Base-by-base conservation (phyloP, 2,329 filamentous ascomycete genomes). In the Exophiala calicioides region DNA sequence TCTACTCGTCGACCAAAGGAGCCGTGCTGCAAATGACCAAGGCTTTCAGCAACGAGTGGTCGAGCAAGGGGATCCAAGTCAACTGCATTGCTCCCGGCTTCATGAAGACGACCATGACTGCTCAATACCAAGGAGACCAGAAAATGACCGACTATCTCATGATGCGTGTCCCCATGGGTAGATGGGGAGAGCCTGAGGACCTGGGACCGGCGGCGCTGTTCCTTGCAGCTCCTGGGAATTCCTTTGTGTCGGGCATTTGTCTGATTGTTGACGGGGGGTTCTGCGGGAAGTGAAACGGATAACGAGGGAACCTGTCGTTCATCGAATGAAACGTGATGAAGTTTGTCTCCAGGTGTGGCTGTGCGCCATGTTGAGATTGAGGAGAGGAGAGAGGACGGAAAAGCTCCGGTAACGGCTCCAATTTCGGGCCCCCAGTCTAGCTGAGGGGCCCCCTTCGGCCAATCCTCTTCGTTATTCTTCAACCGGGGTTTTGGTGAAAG, bases 11-110 rank as follows among this genome's bases (percentile, higher is more conserved):
- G 3, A 70, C 68, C 8, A 74, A 74, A 49, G 70, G 68, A 8
- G 71, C 61, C 2, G 58, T 74, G 2, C 50, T 67, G 20, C 66
- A 71, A 63, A 63, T 74, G 4, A 64, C 65, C 8, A 70, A 67
- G 44, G 68, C 63, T 1, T 57, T 72, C 2, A 65, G 59, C 0
- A 66, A 68, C 9, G 68, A 72, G 44, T 58, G 71, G 18, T 68
- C 66, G 0, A 55, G 57, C 19, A 53, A 60, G 42, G 57, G 56
- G 3, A 64, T 65, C 41, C 56, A 61, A 15, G 61, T 64, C 36
- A 65, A 65, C 47, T 51, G 44, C 7, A 44, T 65, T 2, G 53
- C 46, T 43, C 62, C 62, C 2, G 62, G 62, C 15, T 55, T 44
- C 20, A 61, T 61, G 50, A 38, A 45, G n/a, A 57, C 55, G 10